Percentiles rank a stretch among this genome's conserved stretches.
Evolutionary conservation across 2,329 filamentous ascomycete genomes (phyloP).

Genomic region (Cytospora schulzeri): DNA sequence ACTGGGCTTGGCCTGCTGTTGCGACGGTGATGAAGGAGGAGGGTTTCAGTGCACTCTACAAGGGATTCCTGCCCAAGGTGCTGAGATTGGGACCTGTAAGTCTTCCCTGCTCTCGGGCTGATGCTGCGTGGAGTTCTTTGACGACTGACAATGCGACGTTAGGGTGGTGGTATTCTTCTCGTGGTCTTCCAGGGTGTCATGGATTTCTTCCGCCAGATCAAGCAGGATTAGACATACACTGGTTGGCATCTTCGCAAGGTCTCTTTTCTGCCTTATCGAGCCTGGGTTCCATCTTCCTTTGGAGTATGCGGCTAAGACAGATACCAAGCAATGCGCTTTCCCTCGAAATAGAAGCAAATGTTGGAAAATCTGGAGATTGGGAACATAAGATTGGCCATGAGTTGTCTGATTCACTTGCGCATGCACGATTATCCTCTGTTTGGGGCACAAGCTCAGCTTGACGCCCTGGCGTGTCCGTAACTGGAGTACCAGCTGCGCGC

Average conservation of each 20-base stretch:
- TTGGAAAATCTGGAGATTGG: not conserved
- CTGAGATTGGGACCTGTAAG: slow-evolving; percentile 67
- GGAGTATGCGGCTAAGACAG: slow-evolving; percentile 1
- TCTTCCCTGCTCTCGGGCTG: slow-evolving; percentile 41
- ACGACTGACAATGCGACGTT: slow-evolving; percentile 1
- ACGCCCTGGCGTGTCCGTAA: slow-evolving; percentile 1
- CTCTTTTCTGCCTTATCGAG: not conserved
- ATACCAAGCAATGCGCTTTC: slow-evolving; percentile 13
- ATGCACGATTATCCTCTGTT: too few species aligned
- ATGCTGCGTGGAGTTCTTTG: not conserved
- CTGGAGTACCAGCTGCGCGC: not conserved
- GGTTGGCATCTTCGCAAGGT: slow-evolving; percentile 1
- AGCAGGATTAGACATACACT: slow-evolving; percentile 31
- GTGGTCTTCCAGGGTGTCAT: slow-evolving; percentile 87
- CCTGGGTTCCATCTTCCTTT: not conserved
- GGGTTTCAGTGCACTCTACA: slow-evolving; percentile 89
- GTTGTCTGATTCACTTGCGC: not conserved
- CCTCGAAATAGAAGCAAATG: not conserved
- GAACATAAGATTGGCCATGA: too few species aligned
- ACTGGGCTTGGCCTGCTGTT: slow-evolving; percentile 93
- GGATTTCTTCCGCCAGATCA: slow-evolving; percentile 83
- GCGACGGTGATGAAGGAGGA: slow-evolving; percentile 90
- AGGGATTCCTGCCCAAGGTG: slow-evolving; percentile 97
- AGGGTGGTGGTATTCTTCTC: slow-evolving; percentile 67
- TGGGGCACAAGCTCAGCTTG: not conserved